Evolutionary conservation across 2,329 filamentous ascomycete species (phyloP), one percentile per base, ranked within the genome.

Genomic region (Phoma sp.): DNA sequence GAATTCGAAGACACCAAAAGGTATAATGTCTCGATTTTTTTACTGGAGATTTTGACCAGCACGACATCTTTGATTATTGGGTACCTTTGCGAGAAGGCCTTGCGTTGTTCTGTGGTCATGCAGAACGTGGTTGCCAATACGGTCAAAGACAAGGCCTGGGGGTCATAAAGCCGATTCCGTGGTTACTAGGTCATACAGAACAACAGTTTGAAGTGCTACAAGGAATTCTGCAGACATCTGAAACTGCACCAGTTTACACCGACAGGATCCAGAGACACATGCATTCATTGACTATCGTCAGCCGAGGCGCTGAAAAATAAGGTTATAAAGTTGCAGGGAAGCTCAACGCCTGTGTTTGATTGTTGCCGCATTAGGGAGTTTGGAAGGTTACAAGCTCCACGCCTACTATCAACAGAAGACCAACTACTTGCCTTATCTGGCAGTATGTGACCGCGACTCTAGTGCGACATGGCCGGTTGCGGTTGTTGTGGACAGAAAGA

Each of bases 371-470:
- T 49, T 36, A 36, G 38, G 30, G 42, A 38, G 30, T 46, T 42
- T 42, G 29, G 17, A 53, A 39, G 26, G 51, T 54, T 48, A 54
- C 51, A 54, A 45, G 43, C 45, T 37, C 39, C 38, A 23, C 23
- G 30, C 49, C 50, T 53, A 38, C 38, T 32, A 42, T 47, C 50
- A 6, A 53, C 50, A 32, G n/a, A 45, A 30, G 14, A 9, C 29
- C n/a, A 10, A 21, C 5, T 21, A 49, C 15, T 38, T 54, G 28
- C 51, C 46, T 18, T 6, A 26, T 49, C n/a, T 17, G 34, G 51
- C 17, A 54, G 18, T 33, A 25, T 7, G 20, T 43, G 26, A 28
- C 15, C 10, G 33, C 25, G 29, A 39, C 20, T 39, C 26, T 29
- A 33, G n/a, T 32, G 39, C 26, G 21, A 10, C 17, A 33, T 34